Evolutionary conservation across 2,329 filamentous ascomycete genomes (phyloP), one percentile per base, ranked within the genome.

Genomic region (Pseudonectria buxi): DNA sequence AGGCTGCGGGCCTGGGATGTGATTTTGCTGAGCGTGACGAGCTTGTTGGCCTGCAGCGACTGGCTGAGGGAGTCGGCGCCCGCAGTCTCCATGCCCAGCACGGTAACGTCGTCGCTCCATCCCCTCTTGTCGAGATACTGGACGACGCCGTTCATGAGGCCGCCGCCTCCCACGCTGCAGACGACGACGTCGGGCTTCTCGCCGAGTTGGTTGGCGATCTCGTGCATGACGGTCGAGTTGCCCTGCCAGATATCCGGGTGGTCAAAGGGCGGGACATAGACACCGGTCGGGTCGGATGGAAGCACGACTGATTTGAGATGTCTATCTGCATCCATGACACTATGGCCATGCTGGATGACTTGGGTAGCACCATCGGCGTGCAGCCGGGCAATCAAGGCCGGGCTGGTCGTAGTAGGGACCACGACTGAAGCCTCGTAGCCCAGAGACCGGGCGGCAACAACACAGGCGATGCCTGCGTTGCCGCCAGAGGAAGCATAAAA

Each of bases 111-210:
- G 26, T 43, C 24, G 37, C 50, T 30, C 43, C 43, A 45, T 5
- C 37, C 31, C 30, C 45, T n/a, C 26, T 45, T 43, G 32, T 54
- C 43, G 3, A 88, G 62, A 3, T 81, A 83, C 52, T 78, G 67
- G 55, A 83, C 72, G 38, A 92, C 64, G 2, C 86, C 86, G 48
- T 78, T 81, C 31, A 92, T 71, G n/a, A 92, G 61, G 0, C 86
- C 85, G 10, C 86, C 86, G n/a, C 86, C 86, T 4, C 86, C 86
- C 26, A 88, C 83, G 40, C 71, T 81, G 57, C 83, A 89, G 27
- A 89, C 70, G 4, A 92, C 65, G 2, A 74, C 82, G 50, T 86
- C 79, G 3, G 82, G 68, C 12, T 44, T 44, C 5, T 83, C 81
- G 22, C 87, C 82, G 33, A 68, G 43, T 40, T 69, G 64, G 3